Evolutionary conservation across 2,329 filamentous ascomycete species (phyloP).

Genomic region (Magnaporthiopsis rhizophila): DNA sequence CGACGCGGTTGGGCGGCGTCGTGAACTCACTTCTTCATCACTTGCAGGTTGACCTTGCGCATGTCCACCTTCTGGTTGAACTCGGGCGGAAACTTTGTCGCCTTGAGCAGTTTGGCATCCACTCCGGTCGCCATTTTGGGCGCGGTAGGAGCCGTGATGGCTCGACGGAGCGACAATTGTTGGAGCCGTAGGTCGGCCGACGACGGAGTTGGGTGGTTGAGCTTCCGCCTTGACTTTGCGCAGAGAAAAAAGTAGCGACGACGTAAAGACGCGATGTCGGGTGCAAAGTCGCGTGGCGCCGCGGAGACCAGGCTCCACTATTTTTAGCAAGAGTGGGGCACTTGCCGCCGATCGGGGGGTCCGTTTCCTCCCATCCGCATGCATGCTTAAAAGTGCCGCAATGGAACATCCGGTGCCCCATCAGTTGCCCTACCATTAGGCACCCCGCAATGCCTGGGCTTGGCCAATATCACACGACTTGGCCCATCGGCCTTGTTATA

Average conservation of each 20-base stretch:
- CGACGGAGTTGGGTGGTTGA: background rate
- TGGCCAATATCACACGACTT: background rate
- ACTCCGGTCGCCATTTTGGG: slow-evolving; percentile 68
- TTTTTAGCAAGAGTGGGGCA: background rate
- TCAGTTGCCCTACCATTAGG: background rate
- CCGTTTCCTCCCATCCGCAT: too few species aligned
- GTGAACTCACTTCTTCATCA: slow-evolving; percentile 82
- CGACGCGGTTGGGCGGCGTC: background rate
- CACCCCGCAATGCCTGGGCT: background rate
- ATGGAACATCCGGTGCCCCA: too few species aligned
- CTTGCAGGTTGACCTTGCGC: slow-evolving; percentile 91
- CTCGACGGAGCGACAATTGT: slow-evolving; percentile 2
- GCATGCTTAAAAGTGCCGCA: too few species aligned
- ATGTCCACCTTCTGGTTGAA: slow-evolving; percentile 97
- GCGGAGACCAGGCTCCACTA: too few species aligned
- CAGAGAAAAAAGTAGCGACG: background rate
- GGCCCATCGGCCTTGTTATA: background rate
- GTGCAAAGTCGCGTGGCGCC: background rate
- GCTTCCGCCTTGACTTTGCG: background rate
- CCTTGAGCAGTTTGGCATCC: slow-evolving; percentile 81
- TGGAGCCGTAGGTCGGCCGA: background rate
- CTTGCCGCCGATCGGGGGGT: background rate
- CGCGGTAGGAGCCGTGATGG: background rate
- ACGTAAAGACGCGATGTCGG: background rate
- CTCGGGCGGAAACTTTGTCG: slow-evolving; percentile 87